Evolutionary conservation across 2,329 filamentous ascomycete species (phyloP).

Genomic region (Hymenoscyphus occultus): DNA sequence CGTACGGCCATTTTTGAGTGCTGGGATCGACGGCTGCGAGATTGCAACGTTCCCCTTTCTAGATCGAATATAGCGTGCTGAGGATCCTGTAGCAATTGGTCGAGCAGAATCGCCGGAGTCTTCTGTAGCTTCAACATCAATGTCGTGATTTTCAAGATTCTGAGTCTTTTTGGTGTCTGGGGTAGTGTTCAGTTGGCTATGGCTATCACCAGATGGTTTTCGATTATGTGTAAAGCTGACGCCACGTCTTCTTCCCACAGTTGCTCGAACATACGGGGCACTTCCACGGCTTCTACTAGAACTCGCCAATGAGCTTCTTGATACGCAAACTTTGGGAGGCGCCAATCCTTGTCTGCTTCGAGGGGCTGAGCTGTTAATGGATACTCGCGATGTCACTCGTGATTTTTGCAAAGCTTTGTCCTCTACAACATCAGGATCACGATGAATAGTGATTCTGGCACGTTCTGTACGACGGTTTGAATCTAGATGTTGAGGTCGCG

Average conservation of each 20-base stretch:
- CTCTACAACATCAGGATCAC: slow-evolving; percentile 9
- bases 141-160: slow-evolving; percentile 20
- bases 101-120: slow-evolving; percentile 24
- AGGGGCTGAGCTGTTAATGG: slow-evolving; percentile 10
- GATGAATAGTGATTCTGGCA: slow-evolving; percentile 34
- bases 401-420: background rate
- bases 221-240: slow-evolving; percentile 61
- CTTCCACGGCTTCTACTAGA: slow-evolving; percentile 41
- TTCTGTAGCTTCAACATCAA: slow-evolving; percentile 26
- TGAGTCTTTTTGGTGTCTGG: background rate
- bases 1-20: slow-evolving; percentile 20
- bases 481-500: slow-evolving; percentile 42
- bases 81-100: slow-evolving; percentile 18
- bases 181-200: slow-evolving; percentile 16
- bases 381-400: slow-evolving; percentile 14
- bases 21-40: slow-evolving; percentile 14
- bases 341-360: slow-evolving; percentile 19
- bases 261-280: slow-evolving; percentile 39
- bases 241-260: slow-evolving; percentile 55
- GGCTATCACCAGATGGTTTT: slow-evolving; percentile 17
- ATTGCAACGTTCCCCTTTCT: slow-evolving; percentile 25
- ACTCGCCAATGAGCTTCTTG: slow-evolving; percentile 47
- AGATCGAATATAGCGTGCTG: slow-evolving; percentile 33
- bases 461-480: slow-evolving; percentile 44
- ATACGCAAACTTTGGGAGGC: slow-evolving; percentile 37